Evolutionary conservation across 768 basidiomycete species (phyloP).

Genomic region (Macrolepiota dolichaula): DNA sequence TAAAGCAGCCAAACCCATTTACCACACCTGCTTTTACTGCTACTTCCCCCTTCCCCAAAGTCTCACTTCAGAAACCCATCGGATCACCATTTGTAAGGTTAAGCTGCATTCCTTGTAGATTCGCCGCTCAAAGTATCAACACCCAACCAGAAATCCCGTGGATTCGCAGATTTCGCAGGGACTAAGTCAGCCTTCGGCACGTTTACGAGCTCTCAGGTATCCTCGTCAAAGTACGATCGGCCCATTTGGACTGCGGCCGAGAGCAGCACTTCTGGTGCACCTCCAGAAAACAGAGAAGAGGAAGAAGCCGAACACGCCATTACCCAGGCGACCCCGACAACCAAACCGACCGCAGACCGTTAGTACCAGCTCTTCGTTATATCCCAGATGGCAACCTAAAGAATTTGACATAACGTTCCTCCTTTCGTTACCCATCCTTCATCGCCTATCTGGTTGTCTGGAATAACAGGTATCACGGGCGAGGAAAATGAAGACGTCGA

Average conservation of each 20-base stretch:
- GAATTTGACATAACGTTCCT: slow-evolving; percentile 15
- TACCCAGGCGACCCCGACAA: slow-evolving; percentile 21
- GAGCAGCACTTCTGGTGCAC: background rate
- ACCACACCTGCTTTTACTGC: background rate
- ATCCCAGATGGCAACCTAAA: background rate
- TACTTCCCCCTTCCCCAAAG: background rate
- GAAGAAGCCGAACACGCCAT: slow-evolving; percentile 18
- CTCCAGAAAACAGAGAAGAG: background rate
- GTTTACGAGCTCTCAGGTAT: background rate
- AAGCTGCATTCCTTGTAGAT: too few relatives aligned
- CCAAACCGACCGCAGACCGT: slow-evolving; percentile 24
- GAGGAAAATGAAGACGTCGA: slow-evolving; percentile 61
- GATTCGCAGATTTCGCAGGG: slow-evolving; percentile 10
- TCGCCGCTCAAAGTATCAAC: background rate
- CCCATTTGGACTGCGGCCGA: background rate
- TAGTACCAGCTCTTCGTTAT: slow-evolving; percentile 19
- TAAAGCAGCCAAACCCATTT: background rate
- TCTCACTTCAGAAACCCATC: slow-evolving; percentile 6
- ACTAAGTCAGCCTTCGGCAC: slow-evolving; percentile 2
- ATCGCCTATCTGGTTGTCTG: background rate
- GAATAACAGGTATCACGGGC: slow-evolving; percentile 45
- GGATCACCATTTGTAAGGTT: slow-evolving; percentile 4
- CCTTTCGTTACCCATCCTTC: background rate
- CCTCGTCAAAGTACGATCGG: background rate
- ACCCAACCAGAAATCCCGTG: background rate